Evolutionary conservation across 108 stramenopile species (phyloP).

Genomic region (Discostella stelligeroides): DNA sequence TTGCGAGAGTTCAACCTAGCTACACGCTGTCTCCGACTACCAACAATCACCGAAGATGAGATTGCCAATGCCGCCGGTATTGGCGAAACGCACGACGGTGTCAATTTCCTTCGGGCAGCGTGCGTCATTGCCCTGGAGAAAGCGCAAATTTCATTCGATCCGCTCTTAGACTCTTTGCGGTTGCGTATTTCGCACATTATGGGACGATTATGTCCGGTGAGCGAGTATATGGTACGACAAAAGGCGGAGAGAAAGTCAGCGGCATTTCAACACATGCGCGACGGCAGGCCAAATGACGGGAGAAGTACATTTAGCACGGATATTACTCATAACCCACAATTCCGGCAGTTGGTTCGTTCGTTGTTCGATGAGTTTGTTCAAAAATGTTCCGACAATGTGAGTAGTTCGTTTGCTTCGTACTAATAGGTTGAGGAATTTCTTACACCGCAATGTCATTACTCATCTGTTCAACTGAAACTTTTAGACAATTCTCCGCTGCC

Average conservation of each 20-base stretch:
- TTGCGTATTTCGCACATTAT: constrained; percentile 83
- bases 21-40: constrained; percentile 77
- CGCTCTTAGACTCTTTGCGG: constrained; percentile 69
- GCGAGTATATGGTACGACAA: constrained; percentile 85
- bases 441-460: neutral
- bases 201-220: constrained; percentile 85
- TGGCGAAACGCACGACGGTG: constrained; percentile 92
- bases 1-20: constrained; percentile 89
- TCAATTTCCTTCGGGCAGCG: constrained; percentile 90
- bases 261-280: constrained; percentile 47
- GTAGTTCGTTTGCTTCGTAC: constrained; percentile 5
- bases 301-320: constrained; percentile 43
- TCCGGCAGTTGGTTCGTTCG: constrained; percentile 71
- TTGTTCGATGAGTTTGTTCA: constrained; percentile 88
- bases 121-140: constrained; percentile 95
- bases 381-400: constrained; percentile 68
- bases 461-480: neutral
- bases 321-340: constrained; percentile 70
- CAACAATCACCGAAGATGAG: constrained; percentile 89
- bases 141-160: constrained; percentile 87
- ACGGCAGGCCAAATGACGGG: constrained; percentile 27
- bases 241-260: constrained; percentile 66
- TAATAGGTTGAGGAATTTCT: constrained; percentile 4
- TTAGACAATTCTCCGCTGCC: constrained; percentile 70
- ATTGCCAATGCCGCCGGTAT: constrained; percentile 95